Evolutionary conservation across 495 filamentous ascomycete species (phyloP), one percentile per base, ranked within the genome.

Genomic region (Hyaloscypha hepaticicola): DNA sequence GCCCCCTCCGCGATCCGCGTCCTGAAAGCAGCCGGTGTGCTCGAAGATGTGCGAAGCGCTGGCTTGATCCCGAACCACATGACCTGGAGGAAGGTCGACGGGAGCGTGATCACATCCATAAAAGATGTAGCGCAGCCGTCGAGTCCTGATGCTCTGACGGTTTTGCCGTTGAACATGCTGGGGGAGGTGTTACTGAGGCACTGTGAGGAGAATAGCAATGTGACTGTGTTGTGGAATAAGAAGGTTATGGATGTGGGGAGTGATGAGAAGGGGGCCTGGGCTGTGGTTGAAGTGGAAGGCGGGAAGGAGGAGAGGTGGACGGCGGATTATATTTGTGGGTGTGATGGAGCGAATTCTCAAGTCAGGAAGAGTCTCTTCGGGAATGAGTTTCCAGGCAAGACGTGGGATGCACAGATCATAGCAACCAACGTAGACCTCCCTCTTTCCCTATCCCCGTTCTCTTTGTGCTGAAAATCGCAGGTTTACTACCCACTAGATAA

Each of bases 381-480:
- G 6, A 76, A 82, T n/a, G 75, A 81, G 45, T 87, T 81, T 68
- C 82, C 82, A 0, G 86, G 85, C 0, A 82, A 83, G 64, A 88
- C 85, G 2, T 80, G 83, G 77, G 76, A 85, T 55, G 74, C 74
- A 55, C 83, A 85, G 70, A 83, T 88, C 63, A 77, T 88, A 34
- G 85, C 86, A 55, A 86, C 86, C 7, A 88, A 88, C 73, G 83
- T 86, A 68, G 41, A 76, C 64, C 5, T 33, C 31, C 25, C 41
- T 14, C 52, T 24, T 50, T 21, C 6, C 48, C 38, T 51, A 66
- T 68, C 57, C 60, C 34, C 7, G 28, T 14, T 24, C 25, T 19
- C 1, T 8, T 33, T 0, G 51, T 28, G 45, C 45, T 50, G 9
- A 60, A n/a, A 11, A 28, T 61, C 56, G n/a, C 31, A 72, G 83